These are phyloP conservation scores for Pontederia paniculata DNA, from an alignment of 176 grass and related monocot species.

Conservation along the genomic window DNA sequence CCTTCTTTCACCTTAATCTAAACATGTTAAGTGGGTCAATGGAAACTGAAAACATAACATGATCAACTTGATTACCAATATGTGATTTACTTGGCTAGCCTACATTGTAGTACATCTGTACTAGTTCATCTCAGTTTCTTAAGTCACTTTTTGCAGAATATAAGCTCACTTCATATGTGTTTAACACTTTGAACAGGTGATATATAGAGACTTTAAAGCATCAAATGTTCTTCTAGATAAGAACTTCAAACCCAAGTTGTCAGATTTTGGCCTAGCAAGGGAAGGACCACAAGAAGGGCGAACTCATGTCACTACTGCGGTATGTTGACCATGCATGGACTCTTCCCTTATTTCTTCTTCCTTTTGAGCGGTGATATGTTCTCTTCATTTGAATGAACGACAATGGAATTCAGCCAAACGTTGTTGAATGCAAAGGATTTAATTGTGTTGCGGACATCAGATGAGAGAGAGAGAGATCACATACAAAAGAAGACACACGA, in stretches of 20 bases:
- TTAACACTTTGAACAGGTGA: slow-evolving; percentile 39
- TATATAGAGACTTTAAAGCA: slow-evolving; percentile 89
- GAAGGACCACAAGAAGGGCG: slow-evolving; percentile 61
- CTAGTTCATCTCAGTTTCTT: neutral
- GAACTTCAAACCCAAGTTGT: slow-evolving; percentile 68
- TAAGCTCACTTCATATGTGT: neutral
- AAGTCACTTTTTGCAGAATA: neutral
- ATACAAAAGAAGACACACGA: too few relatives aligned
- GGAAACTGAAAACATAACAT: too few relatives aligned
- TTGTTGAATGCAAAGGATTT: too few relatives aligned
- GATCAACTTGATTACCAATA: too few relatives aligned
- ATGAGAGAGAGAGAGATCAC: too few relatives aligned
- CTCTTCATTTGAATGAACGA: neutral
- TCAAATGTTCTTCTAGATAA: slow-evolving; percentile 67
- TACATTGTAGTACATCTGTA: too few relatives aligned
- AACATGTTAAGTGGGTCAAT: too few relatives aligned
- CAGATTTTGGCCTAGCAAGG: slow-evolving; percentile 75
- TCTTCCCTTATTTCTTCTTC: neutral
- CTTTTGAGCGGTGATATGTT: neutral
- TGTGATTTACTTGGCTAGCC: too few relatives aligned
- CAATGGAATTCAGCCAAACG: too few relatives aligned
- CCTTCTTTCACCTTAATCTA: too few relatives aligned
- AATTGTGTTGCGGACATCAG: too few relatives aligned
- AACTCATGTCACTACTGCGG: slow-evolving; percentile 76
- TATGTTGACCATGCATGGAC: slow-evolving; percentile 7